Conservation (phyloP, 2,329 filamentous ascomycete species). For the Parastagonospora avenae region DNA sequence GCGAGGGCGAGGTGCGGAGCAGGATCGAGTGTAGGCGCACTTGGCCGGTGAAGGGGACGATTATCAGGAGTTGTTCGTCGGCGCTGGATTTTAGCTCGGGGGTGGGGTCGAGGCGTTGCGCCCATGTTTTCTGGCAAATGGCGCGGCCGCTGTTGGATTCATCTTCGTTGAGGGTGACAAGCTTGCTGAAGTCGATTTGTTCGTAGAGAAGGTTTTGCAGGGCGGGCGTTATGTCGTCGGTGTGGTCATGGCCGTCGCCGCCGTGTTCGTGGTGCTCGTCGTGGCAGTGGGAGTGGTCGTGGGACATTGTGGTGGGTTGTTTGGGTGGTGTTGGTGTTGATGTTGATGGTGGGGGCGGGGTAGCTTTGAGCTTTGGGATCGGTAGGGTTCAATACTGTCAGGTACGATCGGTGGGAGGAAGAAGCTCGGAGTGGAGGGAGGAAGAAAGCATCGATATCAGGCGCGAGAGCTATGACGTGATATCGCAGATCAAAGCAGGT, state of each 20-base stretch:
- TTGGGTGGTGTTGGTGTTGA: conserved; percentile 9
- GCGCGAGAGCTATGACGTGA: conserved; percentile 6
- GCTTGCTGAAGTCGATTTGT: conserved; percentile 85
- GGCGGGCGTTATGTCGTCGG: conserved; percentile 88
- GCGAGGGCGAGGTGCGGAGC: conserved; percentile 74
- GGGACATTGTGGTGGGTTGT: conserved; percentile 33
- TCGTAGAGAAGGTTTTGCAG: conserved; percentile 90
- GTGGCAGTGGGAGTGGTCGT: conserved; percentile 55
- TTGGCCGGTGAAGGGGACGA: conserved; percentile 90
- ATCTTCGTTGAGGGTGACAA: conserved; percentile 85
- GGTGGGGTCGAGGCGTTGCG: conserved; percentile 70
- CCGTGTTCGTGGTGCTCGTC: conserved; percentile 50
- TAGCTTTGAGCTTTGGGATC: conserved; percentile 25
- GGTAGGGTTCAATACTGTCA: neutral
- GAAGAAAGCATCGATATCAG: neutral
- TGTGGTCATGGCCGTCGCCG: conserved; percentile 85
- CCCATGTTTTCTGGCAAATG: conserved; percentile 90
- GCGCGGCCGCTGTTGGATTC: conserved; percentile 69
- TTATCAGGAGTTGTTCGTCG: conserved; percentile 93
- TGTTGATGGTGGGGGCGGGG: conserved; percentile 35
- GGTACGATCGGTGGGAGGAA: neutral
- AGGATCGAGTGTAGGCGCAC: conserved; percentile 90
- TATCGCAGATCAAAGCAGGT: neutral
- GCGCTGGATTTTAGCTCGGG: conserved; percentile 84
- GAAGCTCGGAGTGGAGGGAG: neutral